Percentiles rank a stretch among this genome's conserved stretches.
These are phyloP conservation scores for Mycena pura DNA, from an alignment of 768 basidiomycete species.

Conservation along the genomic window DNA sequence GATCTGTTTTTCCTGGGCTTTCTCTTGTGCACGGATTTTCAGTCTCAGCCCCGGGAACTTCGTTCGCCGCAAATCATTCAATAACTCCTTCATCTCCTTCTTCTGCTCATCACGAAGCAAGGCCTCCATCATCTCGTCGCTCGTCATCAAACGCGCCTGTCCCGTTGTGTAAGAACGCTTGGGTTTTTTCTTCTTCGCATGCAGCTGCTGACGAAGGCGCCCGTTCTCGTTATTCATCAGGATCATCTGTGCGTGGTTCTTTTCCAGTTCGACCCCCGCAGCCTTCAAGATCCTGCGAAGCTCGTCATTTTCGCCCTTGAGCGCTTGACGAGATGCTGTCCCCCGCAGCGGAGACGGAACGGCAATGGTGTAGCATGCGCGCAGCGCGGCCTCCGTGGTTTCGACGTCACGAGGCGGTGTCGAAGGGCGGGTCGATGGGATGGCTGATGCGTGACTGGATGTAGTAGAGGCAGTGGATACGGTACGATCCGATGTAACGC, in stretches of 20 bases:
- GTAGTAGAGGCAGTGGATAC: too few species aligned
- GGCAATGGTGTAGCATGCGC: background rate
- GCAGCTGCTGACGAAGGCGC: background rate
- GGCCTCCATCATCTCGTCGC: background rate
- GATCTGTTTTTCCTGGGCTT: background rate
- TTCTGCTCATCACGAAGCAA: background rate
- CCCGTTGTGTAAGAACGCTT: background rate
- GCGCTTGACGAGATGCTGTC: background rate
- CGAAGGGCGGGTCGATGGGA: background rate
- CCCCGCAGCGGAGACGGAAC: background rate
- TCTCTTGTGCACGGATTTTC: too few species aligned
- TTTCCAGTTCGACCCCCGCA: background rate
- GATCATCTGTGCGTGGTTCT: background rate
- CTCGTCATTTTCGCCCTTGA: background rate
- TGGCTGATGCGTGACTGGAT: background rate
- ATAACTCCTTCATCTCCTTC: background rate
- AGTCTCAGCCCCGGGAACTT: too few species aligned
- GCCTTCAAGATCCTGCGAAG: background rate
- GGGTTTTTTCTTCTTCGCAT: background rate
- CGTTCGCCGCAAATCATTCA: too few species aligned
- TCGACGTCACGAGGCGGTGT: background rate
- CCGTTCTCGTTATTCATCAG: background rate
- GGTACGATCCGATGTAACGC: too few species aligned
- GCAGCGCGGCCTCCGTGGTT: background rate
- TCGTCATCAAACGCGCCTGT: background rate